Evolutionary conservation across 1,139 yeast genomes (phyloP).

Genomic region (Eremothecium sinecaudum): DNA sequence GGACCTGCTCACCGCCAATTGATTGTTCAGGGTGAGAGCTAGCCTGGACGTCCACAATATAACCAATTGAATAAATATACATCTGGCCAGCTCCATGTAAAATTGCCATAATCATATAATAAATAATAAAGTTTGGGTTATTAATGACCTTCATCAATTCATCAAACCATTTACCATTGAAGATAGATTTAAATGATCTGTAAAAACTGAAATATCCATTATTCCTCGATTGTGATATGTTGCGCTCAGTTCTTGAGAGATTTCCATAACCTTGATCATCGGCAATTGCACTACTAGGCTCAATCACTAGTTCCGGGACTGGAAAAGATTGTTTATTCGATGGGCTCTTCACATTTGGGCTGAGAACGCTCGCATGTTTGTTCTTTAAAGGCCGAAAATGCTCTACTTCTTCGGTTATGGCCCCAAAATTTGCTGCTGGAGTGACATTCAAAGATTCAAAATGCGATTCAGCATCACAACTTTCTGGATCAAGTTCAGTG

Average conservation of each 20-base stretch:
- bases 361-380: background rate
- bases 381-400: too few relatives aligned
- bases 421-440: background rate
- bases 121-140: slow-evolving; percentile 36
- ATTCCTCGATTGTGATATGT: background rate
- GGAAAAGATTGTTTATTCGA: background rate
- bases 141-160: slow-evolving; percentile 11
- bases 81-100: slow-evolving; percentile 70
- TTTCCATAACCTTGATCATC: background rate
- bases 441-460: too few relatives aligned
- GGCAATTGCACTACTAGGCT: background rate
- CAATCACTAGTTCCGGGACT: background rate
- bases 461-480: background rate
- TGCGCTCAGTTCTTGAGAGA: background rate
- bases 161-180: background rate
- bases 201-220: background rate
- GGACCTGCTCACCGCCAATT: slow-evolving; percentile 36
- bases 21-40: slow-evolving; percentile 26
- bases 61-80: slow-evolving; percentile 69
- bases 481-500: background rate
- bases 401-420: background rate
- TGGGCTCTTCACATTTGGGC: background rate
- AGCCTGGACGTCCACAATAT: slow-evolving; percentile 49
- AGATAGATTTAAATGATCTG: too few relatives aligned
- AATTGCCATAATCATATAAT: slow-evolving; percentile 47